Evolutionary conservation across 108 stramenopile genomes (phyloP), one percentile per base, ranked within the genome.

Genomic region (Thalassiosira profunda): DNA sequence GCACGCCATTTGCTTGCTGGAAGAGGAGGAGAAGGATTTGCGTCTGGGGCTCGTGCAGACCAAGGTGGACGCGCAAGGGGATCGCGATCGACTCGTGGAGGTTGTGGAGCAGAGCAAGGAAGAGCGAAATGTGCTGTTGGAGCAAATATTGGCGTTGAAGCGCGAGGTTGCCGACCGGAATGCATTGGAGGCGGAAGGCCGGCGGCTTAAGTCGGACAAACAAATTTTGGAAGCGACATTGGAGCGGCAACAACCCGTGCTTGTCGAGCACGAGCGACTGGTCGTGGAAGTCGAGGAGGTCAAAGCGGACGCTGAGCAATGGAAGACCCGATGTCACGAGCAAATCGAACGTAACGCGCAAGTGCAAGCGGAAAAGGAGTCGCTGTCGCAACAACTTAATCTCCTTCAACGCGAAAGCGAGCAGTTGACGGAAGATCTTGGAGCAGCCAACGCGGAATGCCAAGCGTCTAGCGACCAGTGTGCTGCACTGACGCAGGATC

Each of bases 101-200:
- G 45, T 42, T 4, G 31, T 65, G 37, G 34, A 70, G 20, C 38
- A 41, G 26, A 46, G 34, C 26, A 41, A 47, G 14, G 56, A 63
- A 15, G 79, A 76, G 21, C 48, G 41, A 40, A 38, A 25, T 20
- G 48, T 64, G 14, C 34, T 80, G 12, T 44, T 54, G 61, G 57
- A 80, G 47, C 60, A 80, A 49, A 72, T 80, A 18, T 28, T 17
- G 18, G 24, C 48, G 20, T 28, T 79, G 4, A 71, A 71, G 45
- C 29, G 55, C 24, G 45, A 79, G 63, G 48, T 79, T 5, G 57
- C 69, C 17, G 64, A 53, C 47, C 55, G 63, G 26, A 66, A 71
- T 66, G n/a, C n/a, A n/a, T n/a, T n/a, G n/a, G n/a, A n/a, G n/a
- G 49, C 46, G 15, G 69, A 79, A 30, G 11, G 66, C 38, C 38